These are phyloP conservation scores for Fonsecaea pedrosoi DNA, from an alignment of 2,329 filamentous ascomycete species.

Conservation along the genomic window DNA sequence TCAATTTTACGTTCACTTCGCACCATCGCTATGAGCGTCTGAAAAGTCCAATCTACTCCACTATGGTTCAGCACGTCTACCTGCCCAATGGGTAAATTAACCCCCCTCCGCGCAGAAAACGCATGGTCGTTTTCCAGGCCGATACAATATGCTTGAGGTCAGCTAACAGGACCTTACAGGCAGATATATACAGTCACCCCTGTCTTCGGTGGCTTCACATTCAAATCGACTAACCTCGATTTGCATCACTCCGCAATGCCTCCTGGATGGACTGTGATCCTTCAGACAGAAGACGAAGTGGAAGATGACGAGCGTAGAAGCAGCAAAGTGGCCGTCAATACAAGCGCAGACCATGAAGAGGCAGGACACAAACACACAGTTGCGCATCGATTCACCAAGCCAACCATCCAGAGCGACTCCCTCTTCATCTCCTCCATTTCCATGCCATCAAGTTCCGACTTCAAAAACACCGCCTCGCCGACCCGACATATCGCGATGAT, in stretches of 20 bases:
- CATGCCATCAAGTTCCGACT: conserved; percentile 79
- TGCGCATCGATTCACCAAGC: conserved; percentile 69
- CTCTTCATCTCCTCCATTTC: conserved; percentile 93
- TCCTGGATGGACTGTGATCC: conserved; percentile 85
- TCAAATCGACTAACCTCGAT: conserved; percentile 80
- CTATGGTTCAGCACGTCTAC: conserved; percentile 49
- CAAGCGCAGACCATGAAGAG: conserved; percentile 23
- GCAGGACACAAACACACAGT: conserved; percentile 30
- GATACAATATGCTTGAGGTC: background rate
- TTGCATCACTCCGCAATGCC: conserved; percentile 75
- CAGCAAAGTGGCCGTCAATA: conserved; percentile 30
- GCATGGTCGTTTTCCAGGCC: background rate
- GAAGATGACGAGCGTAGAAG: conserved; percentile 38
- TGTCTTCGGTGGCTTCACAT: conserved; percentile 89
- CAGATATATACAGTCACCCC: conserved; percentile 66
- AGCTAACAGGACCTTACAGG: conserved; percentile 70
- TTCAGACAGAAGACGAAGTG: conserved; percentile 70
- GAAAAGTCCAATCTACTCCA: conserved; percentile 4
- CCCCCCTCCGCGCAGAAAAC: background rate
- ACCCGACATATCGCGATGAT: conserved; percentile 95
- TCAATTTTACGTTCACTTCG: background rate
- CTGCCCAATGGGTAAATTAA: conserved; percentile 82
- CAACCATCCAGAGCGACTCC: conserved; percentile 78
- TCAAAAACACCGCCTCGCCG: conserved; percentile 78
- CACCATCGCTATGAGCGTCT: conserved; percentile 14